These are phyloP conservation scores for Cinchona pubescens DNA, from an alignment of 257 asterid genomes.

Conservation along the genomic window DNA sequence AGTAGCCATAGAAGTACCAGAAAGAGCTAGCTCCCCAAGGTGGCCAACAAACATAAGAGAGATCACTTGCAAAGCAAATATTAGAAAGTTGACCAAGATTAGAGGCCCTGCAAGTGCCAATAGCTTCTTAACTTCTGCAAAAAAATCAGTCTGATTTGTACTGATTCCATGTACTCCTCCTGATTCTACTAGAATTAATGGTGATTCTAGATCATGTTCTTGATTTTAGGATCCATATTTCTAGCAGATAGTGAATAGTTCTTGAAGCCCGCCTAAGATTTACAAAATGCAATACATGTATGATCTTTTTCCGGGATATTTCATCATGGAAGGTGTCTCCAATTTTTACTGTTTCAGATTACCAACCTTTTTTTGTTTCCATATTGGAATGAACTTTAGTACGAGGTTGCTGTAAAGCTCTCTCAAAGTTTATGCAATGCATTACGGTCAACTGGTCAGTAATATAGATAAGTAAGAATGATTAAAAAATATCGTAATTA, in stretches of 20 bases:
- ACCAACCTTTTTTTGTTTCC: too few relatives aligned
- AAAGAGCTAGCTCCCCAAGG: slow-evolving; percentile 43
- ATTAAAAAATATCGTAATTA: too few relatives aligned
- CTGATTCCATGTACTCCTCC: not conserved
- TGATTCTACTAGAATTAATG: not conserved
- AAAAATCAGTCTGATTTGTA: not conserved
- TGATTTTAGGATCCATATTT: not conserved
- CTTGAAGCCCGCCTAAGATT: not conserved
- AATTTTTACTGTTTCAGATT: too few relatives aligned
- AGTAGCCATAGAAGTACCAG: slow-evolving; percentile 59
- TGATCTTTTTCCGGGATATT: not conserved
- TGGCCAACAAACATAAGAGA: slow-evolving; percentile 31
- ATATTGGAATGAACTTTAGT: too few relatives aligned
- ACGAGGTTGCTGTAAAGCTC: too few relatives aligned
- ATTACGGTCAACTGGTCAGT: too few relatives aligned
- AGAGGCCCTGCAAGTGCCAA: not conserved
- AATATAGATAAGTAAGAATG: too few relatives aligned
- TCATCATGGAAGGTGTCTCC: not conserved
- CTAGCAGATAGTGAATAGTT: not conserved
- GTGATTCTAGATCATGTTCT: not conserved
- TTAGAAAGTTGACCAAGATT: not conserved
- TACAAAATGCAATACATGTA: not conserved
- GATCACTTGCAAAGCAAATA: slow-evolving; percentile 4
- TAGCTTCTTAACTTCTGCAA: not conserved
- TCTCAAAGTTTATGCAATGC: too few relatives aligned